Conservation (phyloP, 495 filamentous ascomycete species). For the Margaritispora aquatica region DNA sequence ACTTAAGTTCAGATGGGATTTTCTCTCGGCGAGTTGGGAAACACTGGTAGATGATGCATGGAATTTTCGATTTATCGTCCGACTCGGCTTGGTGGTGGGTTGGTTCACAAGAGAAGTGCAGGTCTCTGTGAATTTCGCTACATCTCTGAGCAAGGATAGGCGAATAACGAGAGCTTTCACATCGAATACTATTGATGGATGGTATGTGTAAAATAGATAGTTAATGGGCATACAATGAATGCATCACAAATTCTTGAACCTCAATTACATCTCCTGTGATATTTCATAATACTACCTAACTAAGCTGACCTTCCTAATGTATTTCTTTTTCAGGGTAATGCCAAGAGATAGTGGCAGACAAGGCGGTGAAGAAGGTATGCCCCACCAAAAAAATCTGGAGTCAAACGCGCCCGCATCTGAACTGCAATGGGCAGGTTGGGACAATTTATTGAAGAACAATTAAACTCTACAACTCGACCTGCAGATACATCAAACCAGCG, state of each 20-base stretch:
- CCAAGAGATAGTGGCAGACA: background rate
- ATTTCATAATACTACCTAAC: too few species aligned
- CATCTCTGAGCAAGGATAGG: background rate
- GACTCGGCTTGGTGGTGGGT: background rate
- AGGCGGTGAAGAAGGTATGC: background rate
- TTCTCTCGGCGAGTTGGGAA: background rate
- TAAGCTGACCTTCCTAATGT: too few species aligned
- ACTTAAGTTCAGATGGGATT: background rate
- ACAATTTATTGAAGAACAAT: too few species aligned
- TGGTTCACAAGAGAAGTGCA: constrained; percentile 21
- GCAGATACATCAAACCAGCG: background rate
- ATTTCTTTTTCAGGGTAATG: background rate
- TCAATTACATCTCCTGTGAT: background rate
- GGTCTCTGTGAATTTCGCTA: constrained; percentile 12
- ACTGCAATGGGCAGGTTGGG: too few species aligned
- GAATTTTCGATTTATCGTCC: background rate
- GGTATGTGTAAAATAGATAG: constrained; percentile 25
- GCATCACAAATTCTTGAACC: constrained; percentile 9
- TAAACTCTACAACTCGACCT: too few species aligned
- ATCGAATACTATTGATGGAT: too few species aligned
- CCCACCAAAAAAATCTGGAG: background rate
- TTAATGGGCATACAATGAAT: constrained; percentile 10
- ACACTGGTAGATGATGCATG: constrained; percentile 2
- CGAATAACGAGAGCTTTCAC: background rate
- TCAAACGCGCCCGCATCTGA: background rate